Base-by-base conservation (phyloP, 2,329 filamentous ascomycete genomes). In the Ceratocystis smalleyi region DNA sequence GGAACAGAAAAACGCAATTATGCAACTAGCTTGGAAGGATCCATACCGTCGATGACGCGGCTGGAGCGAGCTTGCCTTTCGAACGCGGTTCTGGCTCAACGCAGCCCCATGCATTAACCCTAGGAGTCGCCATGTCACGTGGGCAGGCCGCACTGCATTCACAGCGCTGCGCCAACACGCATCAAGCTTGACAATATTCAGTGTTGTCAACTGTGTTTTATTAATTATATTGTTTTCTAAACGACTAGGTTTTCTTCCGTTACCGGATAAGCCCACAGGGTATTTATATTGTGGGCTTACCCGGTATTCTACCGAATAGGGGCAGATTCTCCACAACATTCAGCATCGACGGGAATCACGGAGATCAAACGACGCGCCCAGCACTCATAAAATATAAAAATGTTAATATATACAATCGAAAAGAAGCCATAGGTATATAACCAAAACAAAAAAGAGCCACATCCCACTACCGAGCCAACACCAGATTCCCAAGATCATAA, bases 41-140 rank as follows among this genome's bases (percentile, higher is more conserved):
- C 30, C 3, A 45, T 30, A 24, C 43, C 45, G 59, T 40, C 59
- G 45, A 61, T 61, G 59, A 61, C 59, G 43, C 59, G 45, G 59
- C 47, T 51, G 19, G 22, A 51, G 22, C 22, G 5, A 27, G 19
- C 19, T 51, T 4, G 35, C 35, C 35, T 15, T 15, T 51, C 5
- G 47, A 24, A 51, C 47, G 47, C 47, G 19, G 5, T 27, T 15
- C 35, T 15, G 3, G 3, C 35, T 40, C 12, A 3, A 15, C 0
- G 5, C 40, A 60, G 40, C 57, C 57, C 57, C 43, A 60, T 60
- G 0, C 17, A 59, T 10, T 32, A 60, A 60, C 57, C 57, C 57
- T 60, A 43, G 3, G 0, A 0, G 10, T 15, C 10, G 1, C 3
- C 3, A 5, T 4, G 1, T 40, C 35, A 40, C 35, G 35, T 40